Evolutionary conservation across 2,329 filamentous ascomycete species (phyloP), one percentile per base, ranked within the genome.

Genomic region (Verticillium albo-atrum): DNA sequence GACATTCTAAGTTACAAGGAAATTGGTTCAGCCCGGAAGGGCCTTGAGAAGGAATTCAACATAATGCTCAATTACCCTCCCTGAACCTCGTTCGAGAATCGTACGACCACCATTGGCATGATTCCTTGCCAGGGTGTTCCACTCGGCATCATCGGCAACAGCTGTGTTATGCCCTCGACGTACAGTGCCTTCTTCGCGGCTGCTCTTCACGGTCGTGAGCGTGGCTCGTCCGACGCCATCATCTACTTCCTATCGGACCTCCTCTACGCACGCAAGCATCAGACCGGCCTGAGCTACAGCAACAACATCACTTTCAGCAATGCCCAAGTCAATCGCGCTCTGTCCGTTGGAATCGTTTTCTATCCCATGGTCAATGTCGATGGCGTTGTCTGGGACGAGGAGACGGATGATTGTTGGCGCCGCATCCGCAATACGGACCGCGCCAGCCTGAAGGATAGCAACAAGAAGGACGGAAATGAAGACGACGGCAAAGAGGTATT

Each of bases 201-300:
- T 51, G 81, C 75, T 35, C 77, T 85, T 55, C 84, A 86, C 65
- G 81, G 83, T 7, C 80, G 83, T 30, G 84, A 86, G 70, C 79
- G 84, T 12, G 83, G 82, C 30, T 80, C 78, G 0, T 77, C 83
- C 0, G 84, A 86, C 65, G 75, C 80, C 58, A 72, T 86, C 12
- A 68, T 86, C 50, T 85, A 84, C 72, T 85, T 84, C 71, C 73
- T 86, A 28, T 72, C 81, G 0, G 84, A 87, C 66, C 74, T 87
- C 4, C 75, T 87, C 3, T 76, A 78, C 55, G 84, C 83, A 32
- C 74, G 79, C 63, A 76, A 79, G 64, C 70, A 75, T 47, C 74
- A 75, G 27, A 74, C 72, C 2, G 82, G 82, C 6, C 68, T 86
- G 14, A 74, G 70, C 1, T 86, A 83, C 63, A 83, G 82, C 57